Conservation (phyloP, 2,329 filamentous ascomycete species). For the Myriosclerotinia duriaeana region DNA sequence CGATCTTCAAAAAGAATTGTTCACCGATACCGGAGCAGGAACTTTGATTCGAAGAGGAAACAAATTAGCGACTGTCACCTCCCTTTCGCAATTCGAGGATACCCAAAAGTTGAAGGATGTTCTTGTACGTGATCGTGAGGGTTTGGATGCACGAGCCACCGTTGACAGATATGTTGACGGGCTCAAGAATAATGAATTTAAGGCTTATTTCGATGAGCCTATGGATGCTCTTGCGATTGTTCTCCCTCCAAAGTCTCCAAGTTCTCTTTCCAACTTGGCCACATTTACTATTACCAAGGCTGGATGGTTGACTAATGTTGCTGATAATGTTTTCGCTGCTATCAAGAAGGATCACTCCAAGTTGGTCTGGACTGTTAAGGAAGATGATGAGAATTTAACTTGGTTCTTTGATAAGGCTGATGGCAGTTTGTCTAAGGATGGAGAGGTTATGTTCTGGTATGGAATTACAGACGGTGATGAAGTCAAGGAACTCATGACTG, state of each 20-base stretch:
- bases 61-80: constrained; percentile 75
- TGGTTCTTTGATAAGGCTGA: constrained; percentile 99
- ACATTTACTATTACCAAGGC: constrained; percentile 92
- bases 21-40: constrained; percentile 92
- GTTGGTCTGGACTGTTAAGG: constrained; percentile 94
- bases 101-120: constrained; percentile 76
- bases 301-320: constrained; percentile 90
- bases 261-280: constrained; percentile 75
- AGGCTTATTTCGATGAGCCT: constrained; percentile 89
- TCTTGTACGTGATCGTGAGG: constrained; percentile 76
- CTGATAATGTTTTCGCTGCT: constrained; percentile 90
- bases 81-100: constrained; percentile 73
- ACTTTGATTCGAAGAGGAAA: constrained; percentile 90
- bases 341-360: constrained; percentile 92
- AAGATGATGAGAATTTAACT: constrained; percentile 92
- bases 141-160: constrained; percentile 76
- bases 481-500: constrained; percentile 77
- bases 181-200: constrained; percentile 75
- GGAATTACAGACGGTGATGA: constrained; percentile 73
- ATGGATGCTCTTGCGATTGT: constrained; percentile 93
- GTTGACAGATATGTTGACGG: constrained; percentile 85
- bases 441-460: constrained; percentile 95
- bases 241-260: constrained; percentile 66
- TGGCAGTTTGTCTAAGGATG: constrained; percentile 80
- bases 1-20: constrained; percentile 93